phyloP scores from a whole-genome alignment of 495 filamentous ascomycete species.

The Cladorrhinum samala region DNA sequence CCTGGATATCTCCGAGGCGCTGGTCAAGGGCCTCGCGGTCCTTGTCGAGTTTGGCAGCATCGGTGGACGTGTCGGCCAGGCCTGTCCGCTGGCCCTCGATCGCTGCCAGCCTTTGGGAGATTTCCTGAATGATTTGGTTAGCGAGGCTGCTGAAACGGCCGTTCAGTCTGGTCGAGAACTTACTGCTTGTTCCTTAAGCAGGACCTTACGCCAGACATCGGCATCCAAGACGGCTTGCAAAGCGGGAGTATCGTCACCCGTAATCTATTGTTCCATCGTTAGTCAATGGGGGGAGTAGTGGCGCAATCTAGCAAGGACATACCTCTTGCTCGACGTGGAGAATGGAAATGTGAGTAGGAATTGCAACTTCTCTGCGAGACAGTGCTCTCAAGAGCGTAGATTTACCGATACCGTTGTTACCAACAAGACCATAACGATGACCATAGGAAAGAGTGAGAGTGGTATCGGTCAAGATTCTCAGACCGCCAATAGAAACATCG shows the following conservation, averaged over 20 bases:
- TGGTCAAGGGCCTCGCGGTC: constrained; percentile 86
- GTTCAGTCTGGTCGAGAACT: constrained; percentile 21
- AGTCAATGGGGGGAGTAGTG: neutral
- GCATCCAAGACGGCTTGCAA: constrained; percentile 95
- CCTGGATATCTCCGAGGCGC: constrained; percentile 81
- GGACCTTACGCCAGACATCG: constrained; percentile 96
- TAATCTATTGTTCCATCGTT: constrained; percentile 55
- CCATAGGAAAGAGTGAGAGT: constrained; percentile 87
- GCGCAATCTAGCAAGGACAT: constrained; percentile 12
- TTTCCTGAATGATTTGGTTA: constrained; percentile 57
- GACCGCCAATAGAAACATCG: constrained; percentile 86
- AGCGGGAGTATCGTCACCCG: constrained; percentile 91
- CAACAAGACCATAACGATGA: constrained; percentile 91
- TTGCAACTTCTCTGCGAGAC: constrained; percentile 85
- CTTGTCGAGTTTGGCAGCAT: constrained; percentile 75
- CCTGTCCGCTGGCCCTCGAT: constrained; percentile 73
- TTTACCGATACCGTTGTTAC: constrained; percentile 99
- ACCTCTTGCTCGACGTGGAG: constrained; percentile 98
- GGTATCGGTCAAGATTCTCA: constrained; percentile 84
- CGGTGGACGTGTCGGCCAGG: constrained; percentile 79
- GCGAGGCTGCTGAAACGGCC: neutral
- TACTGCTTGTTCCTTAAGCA: constrained; percentile 83
- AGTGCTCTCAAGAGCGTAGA: constrained; percentile 87
- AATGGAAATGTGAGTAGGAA: constrained; percentile 97
- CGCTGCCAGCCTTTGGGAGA: constrained; percentile 65